Evolutionary conservation across 2,329 filamentous ascomycete genomes (phyloP), one percentile per base, ranked within the genome.

Genomic region (Diaporthe caulivora): DNA sequence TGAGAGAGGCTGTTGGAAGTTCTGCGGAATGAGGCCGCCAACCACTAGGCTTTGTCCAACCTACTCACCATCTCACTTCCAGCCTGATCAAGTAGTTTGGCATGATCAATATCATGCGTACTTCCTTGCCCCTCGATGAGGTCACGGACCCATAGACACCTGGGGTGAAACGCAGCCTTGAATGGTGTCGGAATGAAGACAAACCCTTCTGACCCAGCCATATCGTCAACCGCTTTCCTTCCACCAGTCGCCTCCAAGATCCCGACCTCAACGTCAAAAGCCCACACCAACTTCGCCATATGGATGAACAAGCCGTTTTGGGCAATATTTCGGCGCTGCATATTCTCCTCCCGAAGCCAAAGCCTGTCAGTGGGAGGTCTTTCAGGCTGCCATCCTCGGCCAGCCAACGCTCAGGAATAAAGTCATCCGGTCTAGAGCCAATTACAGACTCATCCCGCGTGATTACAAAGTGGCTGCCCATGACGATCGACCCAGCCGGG

Each of bases 391-490:
- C 57, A 8, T 42, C 57, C 18, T 26, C 57, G 18, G 37, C 37
- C 3, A 60, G 57, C 57, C 57, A 60, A 13, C 57, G 57, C 57
- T 42, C 57, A 17, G 57, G 57, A 8, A 60, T 29, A 15, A 60
- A 42, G 13, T 42, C 34, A 1, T 37, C 37, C 13, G 37, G 34
- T 11, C n/a, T 42, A n/a, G 40, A 21, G n/a, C 57, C 57, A 24
- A 60, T 42, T 1, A 26, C 8, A 9, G 34, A 42, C 34, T 42
- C n/a, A 8, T 60, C 34, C 1, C 34, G 57, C 7, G 57, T 60
- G 8, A 60, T 42, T 1, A n/a, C 34, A n/a, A 42, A 60, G n/a
- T 60, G 57, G 7, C 26, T 60, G 0, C n/a, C 57, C 21, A 60
- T 42, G n/a, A 60, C 57, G 15, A 60, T 60, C 2, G 57, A 26